Evolutionary conservation across 768 basidiomycete genomes (phyloP).

Genomic region (Pleurotus djamor): DNA sequence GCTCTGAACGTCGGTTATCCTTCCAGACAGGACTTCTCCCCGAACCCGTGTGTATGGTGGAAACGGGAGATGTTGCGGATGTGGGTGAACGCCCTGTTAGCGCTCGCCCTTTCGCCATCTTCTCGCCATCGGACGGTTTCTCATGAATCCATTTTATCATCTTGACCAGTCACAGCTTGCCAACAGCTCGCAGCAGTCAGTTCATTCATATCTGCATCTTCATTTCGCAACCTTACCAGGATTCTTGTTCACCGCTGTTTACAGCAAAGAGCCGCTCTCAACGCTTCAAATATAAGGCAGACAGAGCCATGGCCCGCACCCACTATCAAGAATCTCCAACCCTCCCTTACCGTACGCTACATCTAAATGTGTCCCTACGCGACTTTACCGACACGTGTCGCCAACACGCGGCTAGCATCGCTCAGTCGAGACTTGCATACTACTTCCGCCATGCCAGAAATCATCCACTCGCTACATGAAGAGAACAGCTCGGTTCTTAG

Average conservation of each 20-base stretch:
- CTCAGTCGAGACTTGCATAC: conserved; percentile 54
- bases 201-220: not conserved
- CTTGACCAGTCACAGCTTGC: not conserved
- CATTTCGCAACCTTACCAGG: not conserved
- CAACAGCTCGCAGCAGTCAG: not conserved
- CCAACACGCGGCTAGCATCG: conserved; percentile 38
- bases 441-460: conserved; percentile 38
- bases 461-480: conserved; percentile 73
- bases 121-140: too few relatives aligned
- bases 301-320: not conserved
- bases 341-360: conserved; percentile 20
- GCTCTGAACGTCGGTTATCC: too few relatives aligned
- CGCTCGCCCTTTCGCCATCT: too few relatives aligned
- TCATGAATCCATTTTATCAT: too few relatives aligned
- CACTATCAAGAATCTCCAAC: not conserved
- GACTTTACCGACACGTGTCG: not conserved
- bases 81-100: too few relatives aligned
- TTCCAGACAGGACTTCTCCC: too few relatives aligned
- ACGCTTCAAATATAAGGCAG: not conserved
- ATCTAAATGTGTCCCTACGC: not conserved
- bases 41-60: too few relatives aligned
- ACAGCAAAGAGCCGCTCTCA: not conserved
- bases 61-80: too few relatives aligned
- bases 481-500: conserved; percentile 69
- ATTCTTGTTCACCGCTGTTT: not conserved